Evolutionary conservation across 2,329 filamentous ascomycete genomes (phyloP).

Genomic region (Macrophomina tecta): DNA sequence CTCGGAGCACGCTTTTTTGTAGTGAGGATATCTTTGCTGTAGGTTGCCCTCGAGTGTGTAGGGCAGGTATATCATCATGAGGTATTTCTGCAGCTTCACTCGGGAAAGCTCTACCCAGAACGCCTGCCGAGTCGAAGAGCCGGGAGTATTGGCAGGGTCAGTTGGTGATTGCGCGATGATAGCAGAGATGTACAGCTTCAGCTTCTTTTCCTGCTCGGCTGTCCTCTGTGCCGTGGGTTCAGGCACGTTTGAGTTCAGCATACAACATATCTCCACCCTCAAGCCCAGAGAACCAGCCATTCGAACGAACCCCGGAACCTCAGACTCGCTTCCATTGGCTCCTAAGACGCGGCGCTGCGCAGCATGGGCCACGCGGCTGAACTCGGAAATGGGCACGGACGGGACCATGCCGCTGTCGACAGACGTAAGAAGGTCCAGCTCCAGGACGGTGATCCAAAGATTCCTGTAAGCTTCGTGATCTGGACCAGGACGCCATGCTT

Average conservation of each 20-base stretch:
- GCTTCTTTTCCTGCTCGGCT: constrained; percentile 10
- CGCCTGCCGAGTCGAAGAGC: not conserved
- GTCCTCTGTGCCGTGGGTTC: not conserved
- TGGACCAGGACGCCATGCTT: constrained; percentile 44
- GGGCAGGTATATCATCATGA: constrained; percentile 17
- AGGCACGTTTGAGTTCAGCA: constrained; percentile 7
- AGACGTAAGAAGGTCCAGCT: constrained; percentile 45
- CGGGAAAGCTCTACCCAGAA: constrained; percentile 1
- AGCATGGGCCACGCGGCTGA: not conserved
- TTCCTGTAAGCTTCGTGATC: constrained; percentile 50
- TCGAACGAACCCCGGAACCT: not conserved
- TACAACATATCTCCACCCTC: constrained; percentile 17
- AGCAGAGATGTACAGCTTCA: not conserved
- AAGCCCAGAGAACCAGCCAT: constrained; percentile 12
- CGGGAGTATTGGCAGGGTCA: not conserved
- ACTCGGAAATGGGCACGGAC: not conserved
- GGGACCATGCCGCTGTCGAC: constrained; percentile 33
- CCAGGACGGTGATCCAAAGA: constrained; percentile 52
- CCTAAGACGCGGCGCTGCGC: not conserved
- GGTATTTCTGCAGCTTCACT: constrained; percentile 7
- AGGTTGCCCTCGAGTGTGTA: not conserved
- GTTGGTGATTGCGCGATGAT: not conserved
- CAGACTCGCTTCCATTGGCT: not conserved
- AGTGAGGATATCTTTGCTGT: constrained; percentile 1
- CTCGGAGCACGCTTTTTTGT: constrained; percentile 16